phyloP scores from a whole-genome alignment of 2,329 filamentous ascomycete species.

The Westerdykella aurantiaca region DNA sequence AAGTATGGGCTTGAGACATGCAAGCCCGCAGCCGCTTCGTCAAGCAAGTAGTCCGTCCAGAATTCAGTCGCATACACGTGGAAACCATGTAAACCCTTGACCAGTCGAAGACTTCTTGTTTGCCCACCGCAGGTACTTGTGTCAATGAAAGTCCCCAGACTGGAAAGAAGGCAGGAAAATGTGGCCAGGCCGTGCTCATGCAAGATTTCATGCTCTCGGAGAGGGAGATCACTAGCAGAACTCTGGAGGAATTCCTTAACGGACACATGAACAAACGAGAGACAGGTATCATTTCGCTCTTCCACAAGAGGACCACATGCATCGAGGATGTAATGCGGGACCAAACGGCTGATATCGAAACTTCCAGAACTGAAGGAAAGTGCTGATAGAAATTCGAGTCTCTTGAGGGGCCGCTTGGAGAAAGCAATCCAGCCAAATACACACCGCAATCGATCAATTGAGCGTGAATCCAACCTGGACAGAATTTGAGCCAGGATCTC shows the following conservation, averaged over 20 bases:
- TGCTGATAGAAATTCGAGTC: constrained; percentile 9
- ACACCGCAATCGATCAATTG: constrained; percentile 3
- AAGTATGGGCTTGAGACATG: background rate
- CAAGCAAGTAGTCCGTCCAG: constrained; percentile 12
- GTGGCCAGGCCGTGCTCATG: constrained; percentile 6
- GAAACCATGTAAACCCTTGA: constrained; percentile 12
- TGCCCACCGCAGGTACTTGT: background rate
- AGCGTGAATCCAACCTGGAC: background rate
- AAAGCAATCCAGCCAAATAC: constrained; percentile 10
- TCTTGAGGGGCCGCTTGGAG: constrained; percentile 5
- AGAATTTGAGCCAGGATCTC: constrained; percentile 1
- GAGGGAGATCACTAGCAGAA: background rate
- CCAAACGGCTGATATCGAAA: background rate
- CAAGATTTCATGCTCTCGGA: constrained; percentile 2
- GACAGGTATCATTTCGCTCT: constrained; percentile 7
- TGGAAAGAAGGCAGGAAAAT: constrained; percentile 6
- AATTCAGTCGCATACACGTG: constrained; percentile 13
- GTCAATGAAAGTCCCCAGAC: constrained; percentile 4
- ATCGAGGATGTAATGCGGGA: constrained; percentile 6
- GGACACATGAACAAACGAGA: constrained; percentile 12
- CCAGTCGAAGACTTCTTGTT: constrained; percentile 4
- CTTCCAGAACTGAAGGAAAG: constrained; percentile 11
- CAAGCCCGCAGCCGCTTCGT: background rate
- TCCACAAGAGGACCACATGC: constrained; percentile 11
- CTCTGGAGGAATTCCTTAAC: constrained; percentile 10